Percentiles rank a stretch among this genome's conserved stretches.
Conservation (phyloP, 2,329 filamentous ascomycete genomes). For the Clarireedia homoeocarpa region DNA sequence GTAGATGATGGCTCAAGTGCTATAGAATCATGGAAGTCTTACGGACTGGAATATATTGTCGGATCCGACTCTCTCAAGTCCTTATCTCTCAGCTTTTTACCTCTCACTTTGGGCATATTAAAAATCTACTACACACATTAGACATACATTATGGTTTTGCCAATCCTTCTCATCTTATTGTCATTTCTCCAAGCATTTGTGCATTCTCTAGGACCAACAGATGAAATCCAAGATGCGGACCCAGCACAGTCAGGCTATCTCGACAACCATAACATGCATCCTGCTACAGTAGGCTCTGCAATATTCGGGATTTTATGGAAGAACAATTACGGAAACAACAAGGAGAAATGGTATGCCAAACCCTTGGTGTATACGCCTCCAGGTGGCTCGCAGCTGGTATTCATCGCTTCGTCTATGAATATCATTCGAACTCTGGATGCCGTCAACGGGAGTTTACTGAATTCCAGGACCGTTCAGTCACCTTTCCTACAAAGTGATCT, state of each 20-base stretch:
- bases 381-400: constrained; percentile 43
- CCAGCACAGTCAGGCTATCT: constrained; percentile 33
- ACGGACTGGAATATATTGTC: no score
- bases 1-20: no score
- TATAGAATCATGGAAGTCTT: no score
- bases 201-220: constrained; percentile 13
- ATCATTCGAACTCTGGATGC: constrained; percentile 49
- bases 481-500: constrained; percentile 38
- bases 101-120: not conserved
- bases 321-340: constrained; percentile 35
- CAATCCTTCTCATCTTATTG: not conserved
- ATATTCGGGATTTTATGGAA: constrained; percentile 45
- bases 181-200: constrained; percentile 12
- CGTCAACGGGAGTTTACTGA: constrained; percentile 43
- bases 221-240: constrained; percentile 26
- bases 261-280: constrained; percentile 54
- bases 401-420: constrained; percentile 49
- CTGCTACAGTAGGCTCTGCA: constrained; percentile 44
- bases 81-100: no score
- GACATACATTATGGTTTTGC: not conserved
- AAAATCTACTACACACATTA: not conserved
- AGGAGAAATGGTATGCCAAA: constrained; percentile 46
- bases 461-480: constrained; percentile 38
- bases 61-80: no score
- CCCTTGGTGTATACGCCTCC: constrained; percentile 46